These are phyloP conservation scores for Oryza longistaminata DNA, from an alignment of 176 grass and related monocot species.

Conservation along the genomic window DNA sequence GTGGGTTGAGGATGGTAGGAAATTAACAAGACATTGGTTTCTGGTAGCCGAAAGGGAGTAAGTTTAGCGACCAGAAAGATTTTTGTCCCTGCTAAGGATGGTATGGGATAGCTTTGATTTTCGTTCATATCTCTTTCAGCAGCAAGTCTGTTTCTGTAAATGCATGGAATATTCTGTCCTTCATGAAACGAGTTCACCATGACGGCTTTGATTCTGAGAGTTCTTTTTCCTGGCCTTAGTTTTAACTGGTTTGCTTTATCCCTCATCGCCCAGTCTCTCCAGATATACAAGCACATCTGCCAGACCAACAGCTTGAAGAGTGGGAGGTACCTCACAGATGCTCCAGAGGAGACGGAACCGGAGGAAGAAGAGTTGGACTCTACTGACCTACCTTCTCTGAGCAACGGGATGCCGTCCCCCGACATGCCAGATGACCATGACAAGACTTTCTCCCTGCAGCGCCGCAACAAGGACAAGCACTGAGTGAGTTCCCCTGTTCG, in stretches of 20 bases:
- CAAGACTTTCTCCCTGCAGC: slow-evolving; percentile 35
- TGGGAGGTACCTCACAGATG: slow-evolving; percentile 15
- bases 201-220: slow-evolving; percentile 1
- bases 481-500: slow-evolving; percentile 23
- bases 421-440: not conserved
- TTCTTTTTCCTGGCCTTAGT: too few species aligned
- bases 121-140: not conserved
- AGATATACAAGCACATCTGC: slow-evolving; percentile 65
- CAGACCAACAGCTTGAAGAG: slow-evolving; percentile 18
- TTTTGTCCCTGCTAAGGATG: not conserved
- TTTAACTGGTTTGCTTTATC: too few species aligned
- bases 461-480: not conserved
- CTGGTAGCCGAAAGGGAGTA: not conserved
- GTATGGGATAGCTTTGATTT: not conserved
- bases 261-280: slow-evolving; percentile 75
- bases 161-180: not conserved
- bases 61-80: not conserved
- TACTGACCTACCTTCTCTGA: slow-evolving; percentile 3
- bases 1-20: slow-evolving; percentile 18
- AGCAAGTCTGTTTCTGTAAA: slow-evolving; percentile 25
- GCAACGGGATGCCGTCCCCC: slow-evolving; percentile 15
- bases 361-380: not conserved
- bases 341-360: slow-evolving; percentile 21
- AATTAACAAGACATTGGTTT: slow-evolving; percentile 20
- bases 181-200: not conserved